Base-by-base conservation (phyloP, 345 rosid genomes). In the Hibiscus tridactylites region DNA sequence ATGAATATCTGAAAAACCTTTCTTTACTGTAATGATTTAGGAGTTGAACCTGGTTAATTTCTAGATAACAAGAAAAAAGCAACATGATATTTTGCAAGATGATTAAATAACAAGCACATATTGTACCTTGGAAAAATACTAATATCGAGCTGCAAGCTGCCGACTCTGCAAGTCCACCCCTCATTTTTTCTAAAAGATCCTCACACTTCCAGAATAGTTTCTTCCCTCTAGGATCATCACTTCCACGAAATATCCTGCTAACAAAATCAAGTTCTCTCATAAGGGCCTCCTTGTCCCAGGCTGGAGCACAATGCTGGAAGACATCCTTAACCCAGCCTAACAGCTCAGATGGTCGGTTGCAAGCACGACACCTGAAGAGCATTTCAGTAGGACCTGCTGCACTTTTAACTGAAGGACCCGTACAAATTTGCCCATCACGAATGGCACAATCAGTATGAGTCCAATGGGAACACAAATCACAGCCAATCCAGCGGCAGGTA, bases 361-460 rank as follows among this genome's bases (percentile, higher is more conserved):
- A 49, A 3, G 53, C 53, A 12, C n/a, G 53, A 3, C 53, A 49
- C 53, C 53, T 49, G 53, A 49, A 49, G 12, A 49, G 53, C 53
- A 49, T 49, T 49, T 49, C 53, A 49, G 53, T 49, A 49, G 53
- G n/a, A 49, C 16, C 53, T 49, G 53, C 4, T 49, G n/a, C 53
- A 49, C 53, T 49, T 49, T 49, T 49, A 49, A 49, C 53, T 12
- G 53, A 49, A 49, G 53, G 53, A 13, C 96, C 97, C 86, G 75
- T 90, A 24, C 83, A 83, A 46, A 46, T 46, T 46, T 46, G 50
- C 50, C 50, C 50, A 46, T 46, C 50, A 46, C 50, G 50, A 10
- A 90, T 90, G 2, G 99, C 99, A 82, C 99, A 94, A 75, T 94
- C 99, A 2, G 97, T 89, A 81, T 94, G 97, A 66, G 97, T 91